Conservation (phyloP, 2,329 filamentous ascomycete genomes). For the Exutisphaerella laricina region DNA sequence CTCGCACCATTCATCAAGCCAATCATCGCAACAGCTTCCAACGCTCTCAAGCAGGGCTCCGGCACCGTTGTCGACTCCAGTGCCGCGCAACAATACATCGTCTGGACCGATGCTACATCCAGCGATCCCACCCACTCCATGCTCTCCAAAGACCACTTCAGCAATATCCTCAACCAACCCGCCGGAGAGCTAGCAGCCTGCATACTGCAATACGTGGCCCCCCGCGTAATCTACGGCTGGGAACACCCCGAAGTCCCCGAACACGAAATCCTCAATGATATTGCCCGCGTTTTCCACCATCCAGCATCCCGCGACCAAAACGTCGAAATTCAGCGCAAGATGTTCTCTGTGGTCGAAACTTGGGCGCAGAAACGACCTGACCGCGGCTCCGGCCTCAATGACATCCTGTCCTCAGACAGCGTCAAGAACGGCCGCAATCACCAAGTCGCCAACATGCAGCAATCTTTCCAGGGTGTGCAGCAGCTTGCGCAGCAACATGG, state of each 20-base stretch:
- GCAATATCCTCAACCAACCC: slow-evolving; percentile 46
- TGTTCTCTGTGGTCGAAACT: slow-evolving; percentile 78
- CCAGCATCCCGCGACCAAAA: slow-evolving; percentile 71
- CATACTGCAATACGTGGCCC: slow-evolving; percentile 80
- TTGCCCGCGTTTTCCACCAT: slow-evolving; percentile 82
- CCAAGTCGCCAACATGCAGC: slow-evolving; percentile 27
- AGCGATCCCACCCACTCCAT: slow-evolving; percentile 49
- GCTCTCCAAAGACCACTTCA: slow-evolving; percentile 49
- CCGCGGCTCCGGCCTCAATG: slow-evolving; percentile 61
- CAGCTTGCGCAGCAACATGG: slow-evolving; percentile 23
- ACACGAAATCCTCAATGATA: slow-evolving; percentile 75
- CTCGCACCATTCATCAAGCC: slow-evolving; percentile 88
- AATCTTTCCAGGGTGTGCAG: slow-evolving; percentile 21
- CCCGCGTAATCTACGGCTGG: slow-evolving; percentile 87
- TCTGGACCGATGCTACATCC: slow-evolving; percentile 44
- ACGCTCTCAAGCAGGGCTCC: slow-evolving; percentile 79
- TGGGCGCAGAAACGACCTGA: slow-evolving; percentile 71
- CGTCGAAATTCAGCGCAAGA: slow-evolving; percentile 74
- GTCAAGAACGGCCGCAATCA: slow-evolving; percentile 83
- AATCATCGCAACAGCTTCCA: slow-evolving; percentile 80
- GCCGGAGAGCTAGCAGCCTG: slow-evolving; percentile 44
- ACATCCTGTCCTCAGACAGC: slow-evolving; percentile 73
- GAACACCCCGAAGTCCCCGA: slow-evolving; percentile 78
- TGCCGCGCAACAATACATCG: slow-evolving; percentile 47
- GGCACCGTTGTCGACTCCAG: slow-evolving; percentile 58